Evolutionary conservation across 331 rosid genomes (phyloP), one percentile per base, ranked within the genome.

Genomic region (Ulmus americana): DNA sequence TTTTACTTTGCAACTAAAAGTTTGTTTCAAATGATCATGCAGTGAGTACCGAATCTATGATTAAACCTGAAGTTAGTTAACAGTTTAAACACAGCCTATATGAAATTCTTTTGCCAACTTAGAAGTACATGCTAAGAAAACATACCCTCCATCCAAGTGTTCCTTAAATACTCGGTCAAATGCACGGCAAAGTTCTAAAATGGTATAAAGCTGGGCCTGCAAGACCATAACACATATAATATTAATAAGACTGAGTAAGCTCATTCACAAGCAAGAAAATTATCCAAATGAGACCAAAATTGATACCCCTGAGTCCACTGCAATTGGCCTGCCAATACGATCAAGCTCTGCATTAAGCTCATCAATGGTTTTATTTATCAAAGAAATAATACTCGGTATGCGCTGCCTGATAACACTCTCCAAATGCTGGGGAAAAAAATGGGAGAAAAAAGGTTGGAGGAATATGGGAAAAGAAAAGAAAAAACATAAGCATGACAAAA

Each of bases 71-170:
- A 55, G 7, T 45, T 48, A 0, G 15, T 35, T n/a, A 10, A 5
- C 39, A 28, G 63, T 10, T 10, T 10, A 13, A 7, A 55, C 7
- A 8, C 61, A 55, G 43, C 61, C 44, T 22, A 4, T 1, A 2
- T 28, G 35, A 35, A 59, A 42, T 15, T 16, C 14, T 55, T 45
- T 59, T 12, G 1, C 39, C 48, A 7, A 55, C 39, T 41, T 10
- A 14, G 0, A 5, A 16, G 39, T 8, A 45, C 61, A 72, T 59
- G 67, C 10, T 28, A 28, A 22, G 44, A 9, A 13, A 59, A 80
- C 42, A 76, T 87, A 94, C 99, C 99, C 99, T 75, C 99, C 99
- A 62, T 94, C 99, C 70, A 94, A 80, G 76, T 94, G 99, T 67
- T 94, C 99, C 82, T 77, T 94, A 68, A 94, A 94, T 55, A 94